Evolutionary conservation across 352 stramenopile species (phyloP), one percentile per base, ranked within the genome.

Genomic region (Pythium oligandrum): DNA sequence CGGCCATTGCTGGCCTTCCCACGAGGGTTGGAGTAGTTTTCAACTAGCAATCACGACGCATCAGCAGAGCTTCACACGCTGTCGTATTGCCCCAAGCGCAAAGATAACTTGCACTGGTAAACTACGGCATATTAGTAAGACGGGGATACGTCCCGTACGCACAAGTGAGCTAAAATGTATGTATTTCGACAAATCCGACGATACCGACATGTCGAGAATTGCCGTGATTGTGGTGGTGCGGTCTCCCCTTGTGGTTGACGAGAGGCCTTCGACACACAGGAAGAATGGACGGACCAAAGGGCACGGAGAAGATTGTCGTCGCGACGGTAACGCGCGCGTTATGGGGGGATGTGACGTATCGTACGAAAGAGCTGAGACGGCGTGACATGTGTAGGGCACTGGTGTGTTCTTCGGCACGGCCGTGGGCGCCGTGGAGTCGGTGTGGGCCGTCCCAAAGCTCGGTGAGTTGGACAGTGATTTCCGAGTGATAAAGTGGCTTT

Each of bases 21-120:
- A 95, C 85, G 68, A 70, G 80, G 79, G 69, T 95, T 95, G 85
- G 85, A 95, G 80, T 95, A 95, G 85, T 95, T 95, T 95, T 93
- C 85, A 95, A 95, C 83, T 95, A 95, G 85, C 85, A 95, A 95
- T 92, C 83, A 95, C 85, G 85, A 95, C 84, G 83, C 81, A 92
- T 95, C 85, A 93, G 85, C 85, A 93, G 60, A 93, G 83, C 85
- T 93, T 95, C 85, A 95, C 83, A 85, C 81, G 80, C 85, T 85
- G 86, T 93, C 85, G 85, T 95, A 84, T 95, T 95, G 85, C 85
- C 85, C 85, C 85, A 95, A 93, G 85, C 85, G 83, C 85, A 95
- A 95, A 95, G 85, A 95, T 92, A 50, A 3, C 0, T 6, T 0
- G 9, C 9, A 1, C 9, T 9, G 26, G 33, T 37, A 26, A 10